These are phyloP conservation scores for Aspergillaceae sp. DNA, from an alignment of 2,329 filamentous ascomycete species.

Conservation along the genomic window DNA sequence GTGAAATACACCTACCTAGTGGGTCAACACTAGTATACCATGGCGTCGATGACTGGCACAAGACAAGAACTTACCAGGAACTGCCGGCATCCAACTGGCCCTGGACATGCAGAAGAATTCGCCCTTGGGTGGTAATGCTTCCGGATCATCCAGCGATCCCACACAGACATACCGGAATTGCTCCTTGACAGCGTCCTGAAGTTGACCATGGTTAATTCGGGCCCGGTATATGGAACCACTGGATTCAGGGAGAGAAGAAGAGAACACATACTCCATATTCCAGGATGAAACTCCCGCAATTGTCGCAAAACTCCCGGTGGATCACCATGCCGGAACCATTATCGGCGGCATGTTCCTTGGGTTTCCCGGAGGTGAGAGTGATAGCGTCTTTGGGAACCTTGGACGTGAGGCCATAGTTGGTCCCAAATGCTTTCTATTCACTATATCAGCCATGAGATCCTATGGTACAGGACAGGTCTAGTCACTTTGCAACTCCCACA, in stretches of 20 bases:
- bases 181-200: constrained; percentile 23
- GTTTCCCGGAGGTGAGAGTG: constrained; percentile 29
- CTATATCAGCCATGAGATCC: not conserved
- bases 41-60: not conserved
- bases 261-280: constrained; percentile 43
- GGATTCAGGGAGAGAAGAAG: too few species aligned
- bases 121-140: constrained; percentile 44
- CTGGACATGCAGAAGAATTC: constrained; percentile 47
- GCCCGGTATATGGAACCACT: too few species aligned
- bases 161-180: constrained; percentile 38
- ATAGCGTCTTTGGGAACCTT: constrained; percentile 42
- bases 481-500: constrained; percentile 45
- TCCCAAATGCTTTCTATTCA: constrained; percentile 42
- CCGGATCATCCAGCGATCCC: constrained; percentile 44
- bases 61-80: constrained; percentile 33
- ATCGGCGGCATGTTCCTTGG: constrained; percentile 41
- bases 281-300: constrained; percentile 44
- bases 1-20: constrained; percentile 35
- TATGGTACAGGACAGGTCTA: not conserved
- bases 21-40: constrained; percentile 3
- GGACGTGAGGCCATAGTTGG: constrained; percentile 45
- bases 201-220: not conserved
- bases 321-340: constrained; percentile 43
- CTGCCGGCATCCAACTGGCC: constrained; percentile 44
- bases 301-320: constrained; percentile 46